Conservation (phyloP, 1,139 yeast species). For the Scheffersomyces cryptocercus region DNA sequence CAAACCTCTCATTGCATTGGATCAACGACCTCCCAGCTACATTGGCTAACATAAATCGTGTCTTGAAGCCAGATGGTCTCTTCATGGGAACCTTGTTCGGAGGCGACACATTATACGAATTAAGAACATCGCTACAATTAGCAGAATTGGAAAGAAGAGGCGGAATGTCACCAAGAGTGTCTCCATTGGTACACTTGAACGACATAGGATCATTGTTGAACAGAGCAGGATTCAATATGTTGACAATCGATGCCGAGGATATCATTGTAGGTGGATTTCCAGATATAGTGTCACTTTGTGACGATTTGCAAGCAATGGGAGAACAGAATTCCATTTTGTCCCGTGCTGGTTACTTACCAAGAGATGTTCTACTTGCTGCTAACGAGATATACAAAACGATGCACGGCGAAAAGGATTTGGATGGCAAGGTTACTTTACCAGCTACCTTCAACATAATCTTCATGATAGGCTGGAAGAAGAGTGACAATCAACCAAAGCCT, state of each 20-base stretch:
- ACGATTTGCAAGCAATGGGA: constrained; percentile 80
- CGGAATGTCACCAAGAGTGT: constrained; percentile 76
- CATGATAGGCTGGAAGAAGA: constrained; percentile 89
- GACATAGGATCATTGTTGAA: constrained; percentile 76
- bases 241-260: constrained; percentile 85
- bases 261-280: constrained; percentile 80
- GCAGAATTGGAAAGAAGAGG: constrained; percentile 82
- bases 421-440: constrained; percentile 49
- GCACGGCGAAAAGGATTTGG: constrained; percentile 62
- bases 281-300: constrained; percentile 63
- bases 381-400: constrained; percentile 71
- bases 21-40: constrained; percentile 76
- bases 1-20: constrained; percentile 82
- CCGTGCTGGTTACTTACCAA: constrained; percentile 55
- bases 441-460: constrained; percentile 74
- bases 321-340: constrained; percentile 73
- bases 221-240: constrained; percentile 74
- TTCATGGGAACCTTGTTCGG: constrained; percentile 84
- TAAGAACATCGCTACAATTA: constrained; percentile 75
- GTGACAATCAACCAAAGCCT: constrained; percentile 69
- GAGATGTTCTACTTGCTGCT: constrained; percentile 72
- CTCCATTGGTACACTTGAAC: constrained; percentile 77
- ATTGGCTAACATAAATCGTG: constrained; percentile 55
- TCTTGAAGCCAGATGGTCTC: constrained; percentile 78
- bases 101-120: constrained; percentile 80